Base-by-base conservation (phyloP, 2,329 filamentous ascomycete species). In the Arthroderma sp. region DNA sequence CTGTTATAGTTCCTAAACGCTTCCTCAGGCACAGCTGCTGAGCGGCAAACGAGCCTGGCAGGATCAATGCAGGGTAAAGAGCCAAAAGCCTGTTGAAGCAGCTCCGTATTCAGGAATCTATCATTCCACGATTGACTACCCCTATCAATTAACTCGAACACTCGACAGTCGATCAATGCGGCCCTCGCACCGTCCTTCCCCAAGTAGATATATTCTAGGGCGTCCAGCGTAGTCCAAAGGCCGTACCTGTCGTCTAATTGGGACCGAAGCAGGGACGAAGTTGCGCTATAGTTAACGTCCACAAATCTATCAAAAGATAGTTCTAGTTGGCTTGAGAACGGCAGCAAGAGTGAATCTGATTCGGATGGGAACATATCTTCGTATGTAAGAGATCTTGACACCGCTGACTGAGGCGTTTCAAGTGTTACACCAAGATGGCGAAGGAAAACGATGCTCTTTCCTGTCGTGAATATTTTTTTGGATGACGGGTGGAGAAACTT, bases 371-470 rank as follows among this genome's bases (percentile, higher is more conserved):
- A 52, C 43, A 59, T 48, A 47, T 60, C 36, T 48, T 62, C 46
- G 45, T 58, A 56, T 44, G 55, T 42, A 52, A 62, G 39, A 48
- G 59, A 46, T 50, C 53, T 56, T 40, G 40, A 62, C 53, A 40
- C 67, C 59, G 48, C 74, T 6, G 44, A 33, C n/a, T 56, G 52
- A 2, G 55, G 29, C 9, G 43, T 46, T n/a, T 57, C 53, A 4
- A 54, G 53, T 9, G 51, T 44, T 69, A 45, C 73, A 69, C 36
- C 79, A 7, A 94, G 69, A 40, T 81, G 75, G 48, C 80, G 81
- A n/a, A 95, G 66, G 38, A 95, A 82, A 1, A 91, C 77, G 45
- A 91, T 80, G 54, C 83, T 93, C 62, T 95, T 95, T 0, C 89
- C 89, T 1, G 85, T 81, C 1, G 81, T 86, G 55, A 94, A 89